These are phyloP conservation scores for Saturnispora quitensis DNA, from an alignment of 805 yeast species.

Conservation along the genomic window DNA sequence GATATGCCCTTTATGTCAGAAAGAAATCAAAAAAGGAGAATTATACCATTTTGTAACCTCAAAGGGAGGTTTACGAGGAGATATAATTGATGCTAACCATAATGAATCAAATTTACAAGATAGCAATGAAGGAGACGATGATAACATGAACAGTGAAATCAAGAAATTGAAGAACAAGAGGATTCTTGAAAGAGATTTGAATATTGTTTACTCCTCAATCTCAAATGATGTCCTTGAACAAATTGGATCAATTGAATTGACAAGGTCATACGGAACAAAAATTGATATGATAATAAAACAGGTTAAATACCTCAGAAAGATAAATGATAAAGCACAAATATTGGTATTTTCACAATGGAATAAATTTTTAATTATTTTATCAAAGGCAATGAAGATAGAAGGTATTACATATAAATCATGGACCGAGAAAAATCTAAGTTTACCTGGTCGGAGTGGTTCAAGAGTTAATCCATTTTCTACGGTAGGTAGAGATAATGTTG, in stretches of 20 bases:
- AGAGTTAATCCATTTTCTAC: conserved; percentile 3
- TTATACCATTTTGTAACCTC: conserved; percentile 63
- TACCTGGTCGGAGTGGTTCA: conserved; percentile 9
- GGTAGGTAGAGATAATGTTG: conserved; percentile 1
- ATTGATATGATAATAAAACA: conserved; percentile 75
- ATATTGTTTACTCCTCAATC: conserved; percentile 38
- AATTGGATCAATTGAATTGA: conserved; percentile 36
- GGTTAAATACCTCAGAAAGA: conserved; percentile 49
- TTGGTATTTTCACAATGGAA: conserved; percentile 88
- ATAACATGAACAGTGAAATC: conserved; percentile 14
- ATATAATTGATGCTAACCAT: conserved; percentile 25
- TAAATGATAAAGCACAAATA: conserved; percentile 62
- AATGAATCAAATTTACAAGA: neutral
- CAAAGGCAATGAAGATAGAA: conserved; percentile 53
- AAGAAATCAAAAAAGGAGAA: conserved; percentile 37
- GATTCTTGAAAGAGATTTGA: conserved; percentile 25
- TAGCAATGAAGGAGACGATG: conserved; percentile 9
- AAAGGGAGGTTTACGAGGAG: conserved; percentile 42
- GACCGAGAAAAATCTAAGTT: conserved; percentile 16
- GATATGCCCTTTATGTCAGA: conserved; percentile 79
- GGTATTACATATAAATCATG: conserved; percentile 51
- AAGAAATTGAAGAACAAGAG: conserved; percentile 18
- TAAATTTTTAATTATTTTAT: conserved; percentile 57
- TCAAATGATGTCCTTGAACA: conserved; percentile 33
- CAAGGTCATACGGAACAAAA: conserved; percentile 68